Evolutionary conservation across 805 yeast genomes (phyloP).

Genomic region (Priceomyces castillae): DNA sequence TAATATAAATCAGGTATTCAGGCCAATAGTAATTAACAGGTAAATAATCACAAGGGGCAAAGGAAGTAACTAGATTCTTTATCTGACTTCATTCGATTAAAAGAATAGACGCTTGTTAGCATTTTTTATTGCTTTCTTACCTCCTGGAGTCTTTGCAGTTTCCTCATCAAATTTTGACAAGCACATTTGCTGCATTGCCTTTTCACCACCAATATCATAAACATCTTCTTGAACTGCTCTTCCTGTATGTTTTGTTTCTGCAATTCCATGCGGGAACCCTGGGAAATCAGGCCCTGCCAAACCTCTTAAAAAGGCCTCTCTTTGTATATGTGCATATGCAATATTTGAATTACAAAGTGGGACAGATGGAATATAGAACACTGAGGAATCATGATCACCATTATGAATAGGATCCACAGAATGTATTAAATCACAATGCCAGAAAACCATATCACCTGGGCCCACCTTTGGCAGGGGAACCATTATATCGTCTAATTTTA

Average conservation of each 20-base stretch:
- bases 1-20: too few relatives aligned
- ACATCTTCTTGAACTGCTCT: slow-evolving; percentile 19
- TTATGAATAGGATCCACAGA: slow-evolving; percentile 37
- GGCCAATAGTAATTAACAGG: too few relatives aligned
- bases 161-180: slow-evolving; percentile 14
- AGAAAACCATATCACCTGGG: slow-evolving; percentile 42
- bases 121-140: slow-evolving; percentile 7
- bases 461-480: slow-evolving; percentile 35
- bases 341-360: slow-evolving; percentile 27
- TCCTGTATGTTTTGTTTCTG: slow-evolving; percentile 19
- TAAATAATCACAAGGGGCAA: too few relatives aligned
- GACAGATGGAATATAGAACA: slow-evolving; percentile 34
- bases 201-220: slow-evolving; percentile 14
- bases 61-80: too few relatives aligned
- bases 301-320: slow-evolving; percentile 19
- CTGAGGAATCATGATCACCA: slow-evolving; percentile 36
- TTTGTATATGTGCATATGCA: slow-evolving; percentile 16
- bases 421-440: slow-evolving; percentile 45
- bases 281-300: slow-evolving; percentile 26
- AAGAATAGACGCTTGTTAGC: slow-evolving; percentile 6
- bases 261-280: slow-evolving; percentile 20
- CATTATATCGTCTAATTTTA: slow-evolving; percentile 28
- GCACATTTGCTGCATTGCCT: slow-evolving; percentile 17
- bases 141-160: slow-evolving; percentile 9
- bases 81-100: too few relatives aligned